These are phyloP conservation scores for Paramecium sonneborni DNA, from an alignment of 73 alveolate species.

Conservation along the genomic window DNA sequence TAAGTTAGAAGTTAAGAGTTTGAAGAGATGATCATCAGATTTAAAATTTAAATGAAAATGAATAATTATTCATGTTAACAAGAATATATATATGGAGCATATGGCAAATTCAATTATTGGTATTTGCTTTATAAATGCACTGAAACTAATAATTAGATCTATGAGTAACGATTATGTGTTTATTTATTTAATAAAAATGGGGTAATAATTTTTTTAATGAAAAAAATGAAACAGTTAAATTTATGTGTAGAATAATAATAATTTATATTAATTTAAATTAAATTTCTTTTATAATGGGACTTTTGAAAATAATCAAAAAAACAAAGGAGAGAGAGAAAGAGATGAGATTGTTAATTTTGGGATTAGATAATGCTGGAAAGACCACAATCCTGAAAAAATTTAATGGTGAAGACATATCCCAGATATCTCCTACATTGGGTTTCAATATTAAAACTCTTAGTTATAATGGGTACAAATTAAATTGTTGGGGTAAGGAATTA, in stretches of 20 bases:
- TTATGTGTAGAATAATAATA: neutral
- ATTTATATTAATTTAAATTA: neutral
- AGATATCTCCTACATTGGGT: constrained; percentile 98
- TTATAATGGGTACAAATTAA: constrained; percentile 89
- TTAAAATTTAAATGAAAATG: no score
- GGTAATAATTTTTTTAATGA: no score
- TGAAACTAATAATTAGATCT: no score
- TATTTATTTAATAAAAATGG: no score
- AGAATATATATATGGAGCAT: no score
- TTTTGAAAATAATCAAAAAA: constrained; percentile 87
- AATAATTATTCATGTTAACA: no score
- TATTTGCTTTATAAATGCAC: no score
- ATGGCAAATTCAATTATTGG: no score
- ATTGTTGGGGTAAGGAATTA: constrained; percentile 87
- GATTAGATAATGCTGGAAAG: constrained; percentile 97
- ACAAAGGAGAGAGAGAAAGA: constrained; percentile 95
- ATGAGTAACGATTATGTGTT: no score
- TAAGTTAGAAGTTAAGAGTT: no score
- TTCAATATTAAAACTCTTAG: constrained; percentile 97
- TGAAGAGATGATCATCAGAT: no score
- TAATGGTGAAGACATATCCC: constrained; percentile 95
- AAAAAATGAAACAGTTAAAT: no score
- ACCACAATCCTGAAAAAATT: constrained; percentile 92
- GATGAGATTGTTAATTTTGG: constrained; percentile 90
- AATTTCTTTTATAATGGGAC: constrained; percentile 82